Percentiles rank a stretch among this genome's conserved stretches.
These are phyloP conservation scores for Calonectria ilicicola DNA, from an alignment of 2,329 filamentous ascomycete genomes.

Conservation along the genomic window DNA sequence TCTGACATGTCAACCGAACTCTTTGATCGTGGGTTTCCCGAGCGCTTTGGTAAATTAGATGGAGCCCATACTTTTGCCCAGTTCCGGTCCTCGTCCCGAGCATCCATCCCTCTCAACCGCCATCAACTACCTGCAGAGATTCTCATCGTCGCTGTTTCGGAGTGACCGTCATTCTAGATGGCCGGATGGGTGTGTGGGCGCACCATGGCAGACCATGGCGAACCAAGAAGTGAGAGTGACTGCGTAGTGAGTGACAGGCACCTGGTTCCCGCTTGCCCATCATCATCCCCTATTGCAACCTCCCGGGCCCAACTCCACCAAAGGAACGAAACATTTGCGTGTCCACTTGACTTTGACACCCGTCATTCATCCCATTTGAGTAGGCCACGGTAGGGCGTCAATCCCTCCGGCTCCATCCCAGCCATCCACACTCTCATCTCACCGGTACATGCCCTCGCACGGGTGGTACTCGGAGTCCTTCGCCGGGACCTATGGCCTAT, in stretches of 20 bases:
- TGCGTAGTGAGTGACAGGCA: background rate
- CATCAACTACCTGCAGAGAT: background rate
- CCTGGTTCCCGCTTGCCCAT: background rate
- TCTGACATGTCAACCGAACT: background rate
- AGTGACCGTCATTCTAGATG: background rate
- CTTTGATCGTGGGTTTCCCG: background rate
- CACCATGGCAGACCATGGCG: background rate
- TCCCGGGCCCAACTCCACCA: constrained; percentile 5
- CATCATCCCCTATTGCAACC: background rate
- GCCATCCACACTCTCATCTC: constrained; percentile 11
- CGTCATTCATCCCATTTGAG: constrained; percentile 4
- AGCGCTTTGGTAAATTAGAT: constrained; percentile 7
- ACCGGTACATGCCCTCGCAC: constrained; percentile 11
- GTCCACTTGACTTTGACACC: constrained; percentile 3
- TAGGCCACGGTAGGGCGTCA: background rate
- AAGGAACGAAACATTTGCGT: background rate
- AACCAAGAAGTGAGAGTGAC: background rate
- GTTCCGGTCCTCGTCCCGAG: background rate
- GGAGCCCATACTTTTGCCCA: background rate
- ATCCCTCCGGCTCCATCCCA: constrained; percentile 10
- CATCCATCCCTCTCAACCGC: background rate
- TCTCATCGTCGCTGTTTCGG: background rate
- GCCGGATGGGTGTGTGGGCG: background rate
- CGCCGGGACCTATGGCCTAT: constrained; percentile 6
- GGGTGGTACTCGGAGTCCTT: constrained; percentile 1